Base-by-base conservation (phyloP, 768 basidiomycete genomes). In the Psilocybe subaeruginosa region DNA sequence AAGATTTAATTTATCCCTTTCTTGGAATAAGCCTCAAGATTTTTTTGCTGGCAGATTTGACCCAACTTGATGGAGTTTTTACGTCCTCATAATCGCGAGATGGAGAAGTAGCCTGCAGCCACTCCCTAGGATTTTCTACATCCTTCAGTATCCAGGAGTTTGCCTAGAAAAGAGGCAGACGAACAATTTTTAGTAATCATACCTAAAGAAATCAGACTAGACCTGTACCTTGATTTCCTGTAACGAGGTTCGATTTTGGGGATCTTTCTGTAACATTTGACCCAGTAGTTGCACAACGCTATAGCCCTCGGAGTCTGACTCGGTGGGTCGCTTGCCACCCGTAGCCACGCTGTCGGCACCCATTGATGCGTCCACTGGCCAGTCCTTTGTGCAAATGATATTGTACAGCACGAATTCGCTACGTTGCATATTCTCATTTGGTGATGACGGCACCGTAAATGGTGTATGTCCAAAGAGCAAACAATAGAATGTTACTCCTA, bases 401-500 rank as follows among this genome's bases (percentile, higher is more conserved):
- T 76, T 70, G 63, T 80, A 78, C 27, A 82, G 62, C 55, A 74
- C 71, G 62, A 74, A 80, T 61, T 76, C 77, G 46, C 69, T 76
- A 59, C 76, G 77, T 54, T 76, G 70, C 4, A 66, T 64, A 54
- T 76, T 76, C 43, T 74, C 70, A 59, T 77, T 77, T 19, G 70
- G 66, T n/a, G 72, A 71, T 11, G 68, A 56, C 8, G 76, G 71
- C 7, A 72, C 72, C 41, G 68, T 74, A 65, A 82, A 82, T 17
- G 80, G 81, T 1, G 77, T 76, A 53, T 71, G 77, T 7, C 81
- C 81, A 62, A 82, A 82, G 16, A 82, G 70, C 43, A 81, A 68
- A 62, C 81, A 80, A 62, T 80, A 82, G 33, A 80, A 73, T n/a
- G 80, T 80, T 17, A 82, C 77, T 19, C 73, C 81, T 12, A 82